Conservation (phyloP, 75 land plant genomes). For the Cupressus sempervirens region DNA sequence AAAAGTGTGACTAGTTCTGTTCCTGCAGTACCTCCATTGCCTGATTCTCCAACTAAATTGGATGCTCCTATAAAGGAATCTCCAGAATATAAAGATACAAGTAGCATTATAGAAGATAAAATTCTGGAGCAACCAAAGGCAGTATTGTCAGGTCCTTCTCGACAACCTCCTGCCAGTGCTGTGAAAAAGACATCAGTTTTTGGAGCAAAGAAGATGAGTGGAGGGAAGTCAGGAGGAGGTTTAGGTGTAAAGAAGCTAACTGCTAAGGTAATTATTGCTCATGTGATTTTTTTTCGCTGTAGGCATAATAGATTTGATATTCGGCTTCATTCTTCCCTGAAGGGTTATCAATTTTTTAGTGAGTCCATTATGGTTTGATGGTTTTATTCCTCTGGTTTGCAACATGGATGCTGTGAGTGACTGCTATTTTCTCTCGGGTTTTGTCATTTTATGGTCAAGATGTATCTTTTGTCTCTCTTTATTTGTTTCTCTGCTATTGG, state of each 20-base stretch:
- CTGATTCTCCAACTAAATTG: conserved; percentile 14
- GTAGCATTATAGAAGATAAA: conserved; percentile 15
- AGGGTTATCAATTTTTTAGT: neutral
- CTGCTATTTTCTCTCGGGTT: neutral
- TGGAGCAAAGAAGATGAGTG: conserved; percentile 34
- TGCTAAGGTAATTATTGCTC: conserved; percentile 25
- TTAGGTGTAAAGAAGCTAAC: conserved; percentile 47
- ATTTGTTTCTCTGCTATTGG: neutral
- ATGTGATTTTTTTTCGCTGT: neutral
- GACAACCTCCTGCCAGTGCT: conserved; percentile 10
- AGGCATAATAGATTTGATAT: neutral
- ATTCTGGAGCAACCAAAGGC: conserved; percentile 16
- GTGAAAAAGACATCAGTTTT: conserved; percentile 28
- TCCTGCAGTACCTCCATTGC: conserved; percentile 11
- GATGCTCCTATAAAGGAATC: conserved; percentile 10
- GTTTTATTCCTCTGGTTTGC: neutral
- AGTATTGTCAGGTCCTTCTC: conserved; percentile 2
- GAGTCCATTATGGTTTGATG: neutral
- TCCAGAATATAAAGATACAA: conserved; percentile 13
- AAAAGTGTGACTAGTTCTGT: conserved; percentile 19
- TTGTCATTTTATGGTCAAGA: neutral
- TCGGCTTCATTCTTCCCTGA: neutral
- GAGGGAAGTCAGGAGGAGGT: conserved; percentile 38
- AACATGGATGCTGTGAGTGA: neutral
- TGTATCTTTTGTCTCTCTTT: neutral